Evolutionary conservation across 495 filamentous ascomycete species (phyloP), one percentile per base, ranked within the genome.

Genomic region (Clavariopsis aquatica): DNA sequence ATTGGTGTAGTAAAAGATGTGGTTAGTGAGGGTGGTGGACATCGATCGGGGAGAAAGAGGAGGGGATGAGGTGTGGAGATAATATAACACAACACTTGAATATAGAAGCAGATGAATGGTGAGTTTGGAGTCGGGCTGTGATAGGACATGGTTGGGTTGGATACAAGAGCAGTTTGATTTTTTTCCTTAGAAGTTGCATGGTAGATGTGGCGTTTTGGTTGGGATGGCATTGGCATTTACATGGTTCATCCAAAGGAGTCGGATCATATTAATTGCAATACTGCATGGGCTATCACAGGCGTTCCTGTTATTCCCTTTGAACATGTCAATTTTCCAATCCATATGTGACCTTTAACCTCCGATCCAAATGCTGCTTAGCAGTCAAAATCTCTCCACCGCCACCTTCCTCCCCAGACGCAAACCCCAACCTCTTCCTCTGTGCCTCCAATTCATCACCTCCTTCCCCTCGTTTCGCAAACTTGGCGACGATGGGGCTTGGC

Each of bases 301-400:
- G n/a, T n/a, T n/a, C n/a, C n/a, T n/a, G n/a, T n/a, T n/a, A n/a
- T n/a, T n/a, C n/a, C n/a, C n/a, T n/a, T 34, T 5, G 31, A 34
- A 6, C 5, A 34, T 6, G 27, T 60, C 19, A 49, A 7, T 76
- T 69, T 51, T 78, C 75, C 68, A 83, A 79, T 17, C 79, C 81
- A 79, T 96, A 96, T 19, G 91, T 93, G 10, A 88, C 90, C 55
- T 77, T 82, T 71, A 96, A 76, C 68, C 90, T 78, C 75, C 84
- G 84, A 71, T 85, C 80, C 75, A 98, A 78, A 82, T 98, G 92
- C 75, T 93, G 89, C 69, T 82, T 80, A 9, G 94, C 93, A 27
- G 94, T 97, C 72, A 96, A 73, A 23, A 83, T 82, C 71, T 81
- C 41, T 26, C n/a, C 57, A 20, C 55, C 38, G 28, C 22, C 63